Percentiles rank a stretch among this genome's conserved stretches.
phyloP scores from a whole-genome alignment of 2,329 filamentous ascomycete species.

The Diaporthe sp. region DNA sequence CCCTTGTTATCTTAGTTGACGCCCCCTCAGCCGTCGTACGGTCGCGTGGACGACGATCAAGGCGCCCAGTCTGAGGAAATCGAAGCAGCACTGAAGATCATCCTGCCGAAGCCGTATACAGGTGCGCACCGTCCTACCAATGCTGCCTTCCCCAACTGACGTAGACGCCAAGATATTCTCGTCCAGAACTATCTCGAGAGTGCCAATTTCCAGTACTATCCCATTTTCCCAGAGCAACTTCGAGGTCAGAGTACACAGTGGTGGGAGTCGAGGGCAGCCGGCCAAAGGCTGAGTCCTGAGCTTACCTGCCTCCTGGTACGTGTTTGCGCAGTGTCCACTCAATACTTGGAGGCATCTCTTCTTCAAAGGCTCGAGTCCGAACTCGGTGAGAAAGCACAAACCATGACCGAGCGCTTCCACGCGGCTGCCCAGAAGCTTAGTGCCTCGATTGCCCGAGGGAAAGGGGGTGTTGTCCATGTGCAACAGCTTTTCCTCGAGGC shows the following conservation, averaged over 20 bases:
- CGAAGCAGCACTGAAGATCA: constrained; percentile 46
- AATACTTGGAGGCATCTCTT: constrained; percentile 53
- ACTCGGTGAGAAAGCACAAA: constrained; percentile 53
- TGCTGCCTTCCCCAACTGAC: not conserved
- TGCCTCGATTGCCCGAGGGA: constrained; percentile 55
- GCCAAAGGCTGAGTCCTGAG: constrained; percentile 52
- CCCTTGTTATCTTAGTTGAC: constrained; percentile 2
- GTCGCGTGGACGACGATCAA: constrained; percentile 36
- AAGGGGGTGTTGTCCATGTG: constrained; percentile 58
- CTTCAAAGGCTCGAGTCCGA: constrained; percentile 58
- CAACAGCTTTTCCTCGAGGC: constrained; percentile 63
- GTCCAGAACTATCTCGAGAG: constrained; percentile 59
- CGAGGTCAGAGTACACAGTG: constrained; percentile 58
- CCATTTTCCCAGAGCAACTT: constrained; percentile 59
- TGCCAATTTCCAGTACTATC: constrained; percentile 60
- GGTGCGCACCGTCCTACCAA: constrained; percentile 42
- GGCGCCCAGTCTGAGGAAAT: constrained; percentile 47
- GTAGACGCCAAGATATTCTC: constrained; percentile 52
- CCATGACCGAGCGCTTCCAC: constrained; percentile 56
- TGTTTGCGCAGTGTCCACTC: constrained; percentile 59
- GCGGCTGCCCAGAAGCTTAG: constrained; percentile 57
- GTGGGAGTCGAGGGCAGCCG: constrained; percentile 54
- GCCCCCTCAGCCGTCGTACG: constrained; percentile 17
- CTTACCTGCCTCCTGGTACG: constrained; percentile 61
- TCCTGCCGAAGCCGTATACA: constrained; percentile 54